Base-by-base conservation (phyloP, 164 flowering plant genomes). In the Echeveria elegans region DNA sequence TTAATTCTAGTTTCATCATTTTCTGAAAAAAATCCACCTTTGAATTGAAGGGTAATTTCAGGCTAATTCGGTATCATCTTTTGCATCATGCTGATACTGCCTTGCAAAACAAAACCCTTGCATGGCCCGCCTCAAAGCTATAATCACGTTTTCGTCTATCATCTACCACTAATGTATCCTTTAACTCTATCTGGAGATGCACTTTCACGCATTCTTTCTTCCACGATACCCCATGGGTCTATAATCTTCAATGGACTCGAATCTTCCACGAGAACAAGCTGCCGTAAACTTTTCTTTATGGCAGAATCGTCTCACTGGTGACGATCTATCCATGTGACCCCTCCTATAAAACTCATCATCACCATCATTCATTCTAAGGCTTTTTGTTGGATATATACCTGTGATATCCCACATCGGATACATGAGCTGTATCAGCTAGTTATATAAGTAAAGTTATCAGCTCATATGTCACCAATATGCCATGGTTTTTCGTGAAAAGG, bases 321-420 rank as follows among this genome's bases (percentile, higher is more conserved):
- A 72, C 45, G n/a, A n/a, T n/a, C 74, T 77, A 14, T 68, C 76
- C 74, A 77, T 72, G 37, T 65, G 65, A 23, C 48, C 47, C 40
- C 69, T n/a, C 12, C 28, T 14, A 23, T 36, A 64, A 36, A 68
- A 52, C 28, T 72, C 73, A 28, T 75, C 78, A 62, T 67, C 38
- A 36, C 7, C 38, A 61, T 69, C 73, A 68, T 65, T 75, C 52
- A 18, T n/a, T n/a, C n/a, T n/a, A n/a, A n/a, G 76, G 47, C 41
- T 69, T 69, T 0, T 58, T 72, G 58, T 69, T 74, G 12, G 77
- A 69, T 24, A 75, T 67, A 53, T 74, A 65, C 6, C 73, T n/a
- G n/a, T n/a, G n/a, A n/a, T n/a, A n/a, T n/a, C n/a, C n/a, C n/a
- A n/a, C n/a, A n/a, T n/a, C n/a, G n/a, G n/a, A n/a, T n/a, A n/a